Conservation (phyloP, 2,329 filamentous ascomycete genomes). For the Sordariomycetes sp. region DNA sequence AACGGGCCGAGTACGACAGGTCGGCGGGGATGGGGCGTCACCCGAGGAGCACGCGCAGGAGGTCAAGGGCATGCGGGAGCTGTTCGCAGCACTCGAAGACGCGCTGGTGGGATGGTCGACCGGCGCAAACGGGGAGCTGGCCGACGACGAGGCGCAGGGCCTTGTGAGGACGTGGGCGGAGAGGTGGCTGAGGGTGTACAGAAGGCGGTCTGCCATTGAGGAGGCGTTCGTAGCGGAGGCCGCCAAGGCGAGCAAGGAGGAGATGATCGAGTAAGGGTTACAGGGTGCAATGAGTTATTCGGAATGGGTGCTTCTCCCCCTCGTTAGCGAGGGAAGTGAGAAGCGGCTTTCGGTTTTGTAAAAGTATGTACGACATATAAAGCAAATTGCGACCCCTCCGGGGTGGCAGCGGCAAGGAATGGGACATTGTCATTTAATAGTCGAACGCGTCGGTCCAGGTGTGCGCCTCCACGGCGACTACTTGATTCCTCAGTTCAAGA, state of each 20-base stretch:
- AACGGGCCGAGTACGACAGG: conserved; percentile 72
- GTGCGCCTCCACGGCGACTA: too few relatives aligned
- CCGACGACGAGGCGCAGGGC: conserved; percentile 38
- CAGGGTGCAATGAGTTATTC: background rate
- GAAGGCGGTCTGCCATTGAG: conserved; percentile 73
- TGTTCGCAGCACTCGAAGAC: conserved; percentile 77
- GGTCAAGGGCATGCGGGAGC: conserved; percentile 60
- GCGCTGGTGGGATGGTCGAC: conserved; percentile 60
- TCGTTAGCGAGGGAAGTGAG: background rate
- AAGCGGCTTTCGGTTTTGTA: background rate
- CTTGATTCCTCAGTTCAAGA: background rate
- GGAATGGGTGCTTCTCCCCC: background rate
- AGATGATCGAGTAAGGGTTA: background rate
- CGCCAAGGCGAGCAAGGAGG: conserved; percentile 11
- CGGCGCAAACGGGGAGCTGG: conserved; percentile 59
- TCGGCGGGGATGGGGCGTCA: conserved; percentile 49
- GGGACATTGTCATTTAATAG: too few relatives aligned
- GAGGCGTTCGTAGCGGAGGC: conserved; percentile 49
- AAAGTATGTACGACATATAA: background rate
- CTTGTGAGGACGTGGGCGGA: conserved; percentile 61
- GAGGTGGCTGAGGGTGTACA: conserved; percentile 79
- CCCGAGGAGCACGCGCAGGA: conserved; percentile 47
- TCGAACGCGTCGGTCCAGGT: too few relatives aligned
- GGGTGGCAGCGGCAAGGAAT: background rate
- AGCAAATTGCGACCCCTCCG: background rate